These are phyloP conservation scores for Aegilops longissima DNA, from an alignment of 176 grass and related monocot species.

Conservation along the genomic window DNA sequence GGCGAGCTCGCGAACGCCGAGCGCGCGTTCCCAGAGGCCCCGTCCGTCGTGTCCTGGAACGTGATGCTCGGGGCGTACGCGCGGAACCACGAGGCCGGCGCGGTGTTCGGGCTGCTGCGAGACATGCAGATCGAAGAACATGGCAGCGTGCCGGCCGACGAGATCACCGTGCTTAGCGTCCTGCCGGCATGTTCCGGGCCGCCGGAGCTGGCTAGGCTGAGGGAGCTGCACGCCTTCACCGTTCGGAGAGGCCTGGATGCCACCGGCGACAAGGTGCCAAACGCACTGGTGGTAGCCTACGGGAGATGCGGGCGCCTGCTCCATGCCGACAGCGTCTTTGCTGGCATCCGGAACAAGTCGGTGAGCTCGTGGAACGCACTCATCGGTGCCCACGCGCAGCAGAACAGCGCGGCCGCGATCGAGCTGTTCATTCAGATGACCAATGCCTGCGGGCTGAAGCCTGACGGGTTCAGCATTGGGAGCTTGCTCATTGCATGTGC, in stretches of 20 bases:
- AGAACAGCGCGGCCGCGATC: conserved; percentile 35
- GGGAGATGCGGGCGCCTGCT: conserved; percentile 42
- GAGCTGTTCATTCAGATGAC: conserved; percentile 49
- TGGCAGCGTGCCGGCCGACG: conserved; percentile 25
- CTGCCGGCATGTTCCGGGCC: conserved; percentile 35
- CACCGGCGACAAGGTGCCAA: conserved; percentile 43
- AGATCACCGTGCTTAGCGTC: conserved; percentile 58
- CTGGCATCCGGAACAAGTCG: conserved; percentile 30
- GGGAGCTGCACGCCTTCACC: conserved; percentile 53
- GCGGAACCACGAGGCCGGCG: conserved; percentile 33
- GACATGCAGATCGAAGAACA: conserved; percentile 37
- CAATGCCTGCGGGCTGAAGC: conserved; percentile 17
- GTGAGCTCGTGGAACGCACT: conserved; percentile 60
- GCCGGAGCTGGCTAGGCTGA: conserved; percentile 37
- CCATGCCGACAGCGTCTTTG: conserved; percentile 39
- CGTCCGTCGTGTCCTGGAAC: conserved; percentile 59
- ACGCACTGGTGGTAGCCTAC: conserved; percentile 62
- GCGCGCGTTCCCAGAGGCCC: conserved; percentile 2
- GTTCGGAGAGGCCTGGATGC: conserved; percentile 44
- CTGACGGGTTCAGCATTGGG: conserved; percentile 63
- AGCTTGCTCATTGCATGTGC: conserved; percentile 58
- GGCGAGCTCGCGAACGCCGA: conserved; percentile 41
- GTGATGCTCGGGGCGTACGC: conserved; percentile 52
- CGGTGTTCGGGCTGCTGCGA: conserved; percentile 43
- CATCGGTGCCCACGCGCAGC: conserved; percentile 52